Conservation (phyloP, 2,329 filamentous ascomycete genomes). For the Ophiocordyceps camponoti-rufipedis region DNA sequence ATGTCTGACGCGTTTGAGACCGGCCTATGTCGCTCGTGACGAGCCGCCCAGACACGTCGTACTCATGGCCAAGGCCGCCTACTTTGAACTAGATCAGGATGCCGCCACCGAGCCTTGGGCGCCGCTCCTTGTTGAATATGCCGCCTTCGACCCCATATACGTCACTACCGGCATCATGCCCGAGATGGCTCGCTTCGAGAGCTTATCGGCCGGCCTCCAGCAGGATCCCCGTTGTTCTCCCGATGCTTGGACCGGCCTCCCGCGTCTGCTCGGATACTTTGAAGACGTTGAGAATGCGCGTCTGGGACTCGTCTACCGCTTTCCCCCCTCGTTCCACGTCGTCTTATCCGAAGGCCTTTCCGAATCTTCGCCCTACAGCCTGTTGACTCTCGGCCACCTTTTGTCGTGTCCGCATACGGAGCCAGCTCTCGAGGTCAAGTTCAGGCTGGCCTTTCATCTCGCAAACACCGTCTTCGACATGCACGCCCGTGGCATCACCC, state of each 20-base stretch:
- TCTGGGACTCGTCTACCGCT: constrained; percentile 57
- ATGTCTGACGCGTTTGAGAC: constrained; percentile 9
- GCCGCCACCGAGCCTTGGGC: constrained; percentile 25
- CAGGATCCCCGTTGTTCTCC: constrained; percentile 30
- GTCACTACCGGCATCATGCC: constrained; percentile 44
- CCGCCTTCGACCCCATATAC: constrained; percentile 43
- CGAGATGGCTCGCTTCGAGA: constrained; percentile 46
- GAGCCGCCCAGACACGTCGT: constrained; percentile 1
- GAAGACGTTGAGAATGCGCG: constrained; percentile 54
- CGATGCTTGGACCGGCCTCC: constrained; percentile 41
- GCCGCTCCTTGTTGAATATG: constrained; percentile 55
- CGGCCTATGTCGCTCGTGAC: constrained; percentile 18
- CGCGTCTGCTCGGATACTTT: constrained; percentile 49
- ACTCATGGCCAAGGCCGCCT: constrained; percentile 30
- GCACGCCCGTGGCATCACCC: constrained; percentile 49
- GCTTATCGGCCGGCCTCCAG: constrained; percentile 38
- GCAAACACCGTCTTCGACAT: constrained; percentile 56
- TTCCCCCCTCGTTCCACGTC: constrained; percentile 46
- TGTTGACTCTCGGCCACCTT: constrained; percentile 36
- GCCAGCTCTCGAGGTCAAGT: constrained; percentile 57
- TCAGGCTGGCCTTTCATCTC: constrained; percentile 54
- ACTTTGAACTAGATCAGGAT: constrained; percentile 25
- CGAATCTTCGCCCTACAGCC: constrained; percentile 28
- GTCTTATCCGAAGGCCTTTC: constrained; percentile 33
- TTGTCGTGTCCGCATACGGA: constrained; percentile 33